Conservation (phyloP, 257 asterid genomes). For the Galeopsis tetrahit region DNA sequence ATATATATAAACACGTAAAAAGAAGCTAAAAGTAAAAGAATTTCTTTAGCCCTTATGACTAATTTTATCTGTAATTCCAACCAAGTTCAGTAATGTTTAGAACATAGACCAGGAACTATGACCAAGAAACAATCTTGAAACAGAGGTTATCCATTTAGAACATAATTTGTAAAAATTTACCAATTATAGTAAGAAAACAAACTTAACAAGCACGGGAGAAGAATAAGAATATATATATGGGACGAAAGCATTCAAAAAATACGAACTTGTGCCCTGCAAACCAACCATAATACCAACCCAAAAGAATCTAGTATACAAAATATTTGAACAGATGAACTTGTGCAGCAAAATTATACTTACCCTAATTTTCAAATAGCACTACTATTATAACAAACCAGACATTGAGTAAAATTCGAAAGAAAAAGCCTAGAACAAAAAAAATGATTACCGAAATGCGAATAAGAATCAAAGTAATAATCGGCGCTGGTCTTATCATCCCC, state of each 20-base stretch:
- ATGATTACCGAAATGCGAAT: slow-evolving; percentile 84
- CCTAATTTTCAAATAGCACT: no score
- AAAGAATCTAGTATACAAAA: neutral
- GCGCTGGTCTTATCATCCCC: slow-evolving; percentile 88
- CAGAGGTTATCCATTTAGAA: neutral
- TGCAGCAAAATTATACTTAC: neutral
- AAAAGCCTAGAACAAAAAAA: neutral
- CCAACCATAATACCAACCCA: neutral
- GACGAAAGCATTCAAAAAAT: neutral
- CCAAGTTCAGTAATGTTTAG: neutral
- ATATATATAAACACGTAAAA: neutral
- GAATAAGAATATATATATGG: neutral
- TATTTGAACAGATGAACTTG: neutral
- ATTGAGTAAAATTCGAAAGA: neutral
- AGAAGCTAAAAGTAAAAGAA: slow-evolving; percentile 3
- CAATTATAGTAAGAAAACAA: neutral
- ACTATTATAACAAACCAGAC: neutral
- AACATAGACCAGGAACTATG: neutral
- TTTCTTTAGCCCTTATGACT: neutral
- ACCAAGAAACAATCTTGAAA: neutral
- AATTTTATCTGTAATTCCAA: slow-evolving; percentile 5
- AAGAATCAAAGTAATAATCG: slow-evolving; percentile 95
- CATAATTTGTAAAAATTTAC: neutral
- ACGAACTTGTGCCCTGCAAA: slow-evolving; percentile 6
- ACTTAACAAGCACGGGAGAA: neutral